These are phyloP conservation scores for Roridomyces roridus DNA, from an alignment of 768 basidiomycete species.

Conservation along the genomic window DNA sequence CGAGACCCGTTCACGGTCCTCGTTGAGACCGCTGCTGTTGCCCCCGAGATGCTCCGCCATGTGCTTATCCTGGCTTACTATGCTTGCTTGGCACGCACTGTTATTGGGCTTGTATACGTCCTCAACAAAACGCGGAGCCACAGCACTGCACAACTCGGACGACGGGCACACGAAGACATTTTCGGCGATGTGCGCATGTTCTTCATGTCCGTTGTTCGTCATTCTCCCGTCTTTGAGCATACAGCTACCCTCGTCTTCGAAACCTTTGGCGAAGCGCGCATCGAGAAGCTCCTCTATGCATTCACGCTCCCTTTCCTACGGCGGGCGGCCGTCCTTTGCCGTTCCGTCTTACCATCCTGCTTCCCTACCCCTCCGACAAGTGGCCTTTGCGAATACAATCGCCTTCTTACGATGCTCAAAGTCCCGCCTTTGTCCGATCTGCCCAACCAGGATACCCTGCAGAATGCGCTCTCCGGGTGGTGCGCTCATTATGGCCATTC, in stretches of 20 bases:
- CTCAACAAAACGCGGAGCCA: constrained; percentile 74
- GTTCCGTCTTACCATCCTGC: constrained; percentile 69
- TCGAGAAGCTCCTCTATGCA: constrained; percentile 85
- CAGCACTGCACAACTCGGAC: constrained; percentile 47
- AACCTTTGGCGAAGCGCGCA: constrained; percentile 80
- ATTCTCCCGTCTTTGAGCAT: constrained; percentile 87
- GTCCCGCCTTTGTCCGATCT: constrained; percentile 83
- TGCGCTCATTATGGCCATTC: constrained; percentile 87
- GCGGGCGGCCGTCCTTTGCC: constrained; percentile 83
- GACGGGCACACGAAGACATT: constrained; percentile 66
- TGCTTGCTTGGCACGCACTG: constrained; percentile 84
- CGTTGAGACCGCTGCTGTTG: constrained; percentile 88
- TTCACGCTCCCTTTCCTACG: constrained; percentile 94
- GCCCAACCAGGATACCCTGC: constrained; percentile 84
- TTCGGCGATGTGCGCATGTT: constrained; percentile 90
- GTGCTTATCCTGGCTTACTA: constrained; percentile 92
- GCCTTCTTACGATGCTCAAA: constrained; percentile 75
- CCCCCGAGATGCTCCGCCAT: constrained; percentile 88
- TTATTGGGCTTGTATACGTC: constrained; percentile 84
- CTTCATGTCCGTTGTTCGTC: constrained; percentile 89
- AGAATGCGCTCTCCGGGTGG: constrained; percentile 90
- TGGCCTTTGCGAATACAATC: constrained; percentile 75
- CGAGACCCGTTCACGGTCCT: constrained; percentile 91
- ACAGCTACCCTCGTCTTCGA: constrained; percentile 82
- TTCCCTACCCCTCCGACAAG: constrained; percentile 59